A percentile compares a stretch with the other conserved stretches of the same genome.
Conservation (phyloP, 306 rosid genomes). For the Corylus americana region DNA sequence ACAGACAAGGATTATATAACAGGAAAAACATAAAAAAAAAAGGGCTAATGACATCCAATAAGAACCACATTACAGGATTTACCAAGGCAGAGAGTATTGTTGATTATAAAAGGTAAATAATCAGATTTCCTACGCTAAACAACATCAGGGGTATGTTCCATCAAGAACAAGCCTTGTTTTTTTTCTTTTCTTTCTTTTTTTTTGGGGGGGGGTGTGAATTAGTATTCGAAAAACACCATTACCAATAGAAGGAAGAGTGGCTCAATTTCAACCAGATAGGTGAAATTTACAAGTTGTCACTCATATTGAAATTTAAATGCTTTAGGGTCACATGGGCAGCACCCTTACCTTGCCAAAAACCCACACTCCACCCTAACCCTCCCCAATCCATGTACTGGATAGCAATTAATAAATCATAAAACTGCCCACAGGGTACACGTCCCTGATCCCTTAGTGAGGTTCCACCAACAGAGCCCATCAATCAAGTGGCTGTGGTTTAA, state of each 20-base stretch:
- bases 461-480: slow-evolving; percentile 7
- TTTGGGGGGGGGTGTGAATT: no score
- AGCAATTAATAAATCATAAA: not conserved
- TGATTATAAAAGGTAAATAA: not conserved
- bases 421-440: not conserved
- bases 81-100: not conserved
- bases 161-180: not conserved
- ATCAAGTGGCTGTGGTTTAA: slow-evolving; percentile 3
- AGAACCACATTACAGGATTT: not conserved
- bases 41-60: not conserved
- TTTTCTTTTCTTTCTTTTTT: no score
- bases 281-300: slow-evolving; percentile 3
- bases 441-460: not conserved
- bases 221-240: not conserved
- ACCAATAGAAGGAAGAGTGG: not conserved
- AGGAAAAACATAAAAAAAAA: not conserved
- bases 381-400: not conserved
- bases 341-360: slow-evolving; percentile 3
- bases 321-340: not conserved
- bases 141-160: not conserved
- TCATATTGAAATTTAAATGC: not conserved
- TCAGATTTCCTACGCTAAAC: not conserved
- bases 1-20: not conserved
- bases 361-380: slow-evolving; percentile 1
- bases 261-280: not conserved